Evolutionary conservation across 306 rosid genomes (phyloP).

Genomic region (Rosa multiflora): DNA sequence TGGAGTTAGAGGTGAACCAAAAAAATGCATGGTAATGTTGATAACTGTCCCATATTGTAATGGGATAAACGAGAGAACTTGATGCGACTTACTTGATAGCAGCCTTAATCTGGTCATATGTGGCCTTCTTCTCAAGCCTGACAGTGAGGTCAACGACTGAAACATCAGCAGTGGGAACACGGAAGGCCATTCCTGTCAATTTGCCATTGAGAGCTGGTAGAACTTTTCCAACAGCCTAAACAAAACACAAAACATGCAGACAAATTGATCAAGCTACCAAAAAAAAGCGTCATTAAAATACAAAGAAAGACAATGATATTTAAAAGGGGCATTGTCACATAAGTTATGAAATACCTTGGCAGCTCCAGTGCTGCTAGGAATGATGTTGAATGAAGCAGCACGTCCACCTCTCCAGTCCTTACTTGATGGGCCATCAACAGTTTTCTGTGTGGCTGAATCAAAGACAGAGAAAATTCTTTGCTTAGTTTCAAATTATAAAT

Average conservation of each 20-base stretch:
- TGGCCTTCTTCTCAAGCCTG: slow-evolving; percentile 66
- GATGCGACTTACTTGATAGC: slow-evolving; percentile 65
- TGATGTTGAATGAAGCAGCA: slow-evolving; percentile 94
- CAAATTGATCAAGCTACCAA: background rate
- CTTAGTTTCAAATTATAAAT: background rate
- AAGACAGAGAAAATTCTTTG: background rate
- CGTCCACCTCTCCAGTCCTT: slow-evolving; percentile 99
- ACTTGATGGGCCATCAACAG: slow-evolving; percentile 96
- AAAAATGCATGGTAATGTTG: background rate
- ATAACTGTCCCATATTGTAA: too few relatives aligned
- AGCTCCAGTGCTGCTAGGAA: slow-evolving; percentile 99
- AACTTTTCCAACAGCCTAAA: slow-evolving; percentile 93
- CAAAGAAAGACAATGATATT: background rate
- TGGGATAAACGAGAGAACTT: background rate
- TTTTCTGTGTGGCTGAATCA: slow-evolving; percentile 86
- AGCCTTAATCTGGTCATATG: slow-evolving; percentile 71
- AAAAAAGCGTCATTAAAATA: background rate
- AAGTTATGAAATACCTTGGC: slow-evolving; percentile 62
- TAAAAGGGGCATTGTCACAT: background rate
- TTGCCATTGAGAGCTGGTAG: slow-evolving; percentile 80
- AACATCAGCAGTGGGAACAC: slow-evolving; percentile 88
- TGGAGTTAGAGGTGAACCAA: background rate
- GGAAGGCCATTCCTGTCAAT: slow-evolving; percentile 94
- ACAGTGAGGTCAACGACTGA: slow-evolving; percentile 98
- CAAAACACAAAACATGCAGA: background rate